A percentile compares a stretch with the other conserved stretches of the same genome.
Conservation (phyloP, 805 yeast species). For the Yarrowia sp. region DNA sequence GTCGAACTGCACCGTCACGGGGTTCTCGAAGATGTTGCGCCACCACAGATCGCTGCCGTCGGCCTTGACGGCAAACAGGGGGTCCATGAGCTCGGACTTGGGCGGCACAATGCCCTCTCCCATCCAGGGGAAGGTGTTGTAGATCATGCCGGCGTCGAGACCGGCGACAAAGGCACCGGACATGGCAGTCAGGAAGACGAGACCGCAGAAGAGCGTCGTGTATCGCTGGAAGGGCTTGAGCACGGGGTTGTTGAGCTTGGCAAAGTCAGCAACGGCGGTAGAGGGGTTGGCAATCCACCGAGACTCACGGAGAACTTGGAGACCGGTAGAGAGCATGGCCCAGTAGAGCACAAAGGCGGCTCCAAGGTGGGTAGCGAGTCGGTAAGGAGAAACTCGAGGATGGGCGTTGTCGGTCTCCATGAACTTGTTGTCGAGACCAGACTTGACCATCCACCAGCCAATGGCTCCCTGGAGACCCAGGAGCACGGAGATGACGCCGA, state of each 20-base stretch:
- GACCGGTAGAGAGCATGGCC: conserved; percentile 88
- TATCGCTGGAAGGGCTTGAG: conserved; percentile 56
- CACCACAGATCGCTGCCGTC: conserved; percentile 77
- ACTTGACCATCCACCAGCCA: conserved; percentile 99
- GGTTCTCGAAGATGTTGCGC: conserved; percentile 93
- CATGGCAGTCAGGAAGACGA: conserved; percentile 89
- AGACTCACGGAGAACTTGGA: conserved; percentile 74
- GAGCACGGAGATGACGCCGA: conserved; percentile 69
- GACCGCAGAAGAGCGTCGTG: conserved; percentile 55
- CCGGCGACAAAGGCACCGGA: conserved; percentile 99
- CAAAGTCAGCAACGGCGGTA: conserved; percentile 52
- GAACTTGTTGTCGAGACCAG: conserved; percentile 83
- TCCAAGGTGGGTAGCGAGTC: conserved; percentile 90
- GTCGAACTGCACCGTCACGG: conserved; percentile 88
- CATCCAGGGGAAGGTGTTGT: conserved; percentile 96
- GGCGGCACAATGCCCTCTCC: conserved; percentile 74
- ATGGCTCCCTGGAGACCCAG: conserved; percentile 92
- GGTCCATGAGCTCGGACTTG: conserved; percentile 71
- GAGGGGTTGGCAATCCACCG: conserved; percentile 66
- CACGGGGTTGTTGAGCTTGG: conserved; percentile 59
- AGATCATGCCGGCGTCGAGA: conserved; percentile 93
- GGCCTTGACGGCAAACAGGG: conserved; percentile 61
- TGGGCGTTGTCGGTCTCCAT: conserved; percentile 78
- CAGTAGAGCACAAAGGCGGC: conserved; percentile 86
- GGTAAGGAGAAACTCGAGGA: conserved; percentile 96